A percentile compares a stretch with the other conserved stretches of the same genome.
These are phyloP conservation scores for Panus rudis DNA, from an alignment of 768 basidiomycete genomes.

Conservation along the genomic window DNA sequence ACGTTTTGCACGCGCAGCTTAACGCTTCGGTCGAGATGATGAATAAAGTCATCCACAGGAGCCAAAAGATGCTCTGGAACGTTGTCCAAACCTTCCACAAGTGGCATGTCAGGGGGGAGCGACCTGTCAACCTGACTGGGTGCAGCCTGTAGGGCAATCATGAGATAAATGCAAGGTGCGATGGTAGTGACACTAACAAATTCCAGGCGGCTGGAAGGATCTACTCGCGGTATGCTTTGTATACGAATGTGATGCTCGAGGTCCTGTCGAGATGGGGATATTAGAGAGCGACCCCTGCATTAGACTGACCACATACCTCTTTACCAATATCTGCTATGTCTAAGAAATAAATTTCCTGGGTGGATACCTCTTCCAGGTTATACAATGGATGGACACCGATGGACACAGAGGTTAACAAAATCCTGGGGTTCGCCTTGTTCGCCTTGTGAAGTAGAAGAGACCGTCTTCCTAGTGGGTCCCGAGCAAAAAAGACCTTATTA, in stretches of 20 bases:
- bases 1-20: slow-evolving; percentile 62
- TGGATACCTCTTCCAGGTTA: slow-evolving; percentile 55
- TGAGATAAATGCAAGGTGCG: not conserved
- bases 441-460: slow-evolving; percentile 74
- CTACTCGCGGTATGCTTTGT: not conserved
- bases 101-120: slow-evolving; percentile 37
- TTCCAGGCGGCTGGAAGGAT: not conserved
- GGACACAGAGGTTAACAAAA: slow-evolving; percentile 65
- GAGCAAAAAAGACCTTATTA: slow-evolving; percentile 57
- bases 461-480: slow-evolving; percentile 81
- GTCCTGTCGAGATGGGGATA: too few species aligned
- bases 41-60: slow-evolving; percentile 45
- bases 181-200: slow-evolving; percentile 1
- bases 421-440: slow-evolving; percentile 36
- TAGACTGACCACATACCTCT: too few species aligned
- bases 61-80: slow-evolving; percentile 37
- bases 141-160: slow-evolving; percentile 31
- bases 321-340: too few species aligned
- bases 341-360: slow-evolving; percentile 49
- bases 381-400: slow-evolving; percentile 38
- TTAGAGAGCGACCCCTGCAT: too few species aligned
- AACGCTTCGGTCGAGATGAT: slow-evolving; percentile 59
- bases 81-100: slow-evolving; percentile 28
- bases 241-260: too few species aligned
- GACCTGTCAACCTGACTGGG: slow-evolving; percentile 38